Base-by-base conservation (phyloP, 192 early-diverging fungal genomes). In the Podila clonocystis region DNA sequence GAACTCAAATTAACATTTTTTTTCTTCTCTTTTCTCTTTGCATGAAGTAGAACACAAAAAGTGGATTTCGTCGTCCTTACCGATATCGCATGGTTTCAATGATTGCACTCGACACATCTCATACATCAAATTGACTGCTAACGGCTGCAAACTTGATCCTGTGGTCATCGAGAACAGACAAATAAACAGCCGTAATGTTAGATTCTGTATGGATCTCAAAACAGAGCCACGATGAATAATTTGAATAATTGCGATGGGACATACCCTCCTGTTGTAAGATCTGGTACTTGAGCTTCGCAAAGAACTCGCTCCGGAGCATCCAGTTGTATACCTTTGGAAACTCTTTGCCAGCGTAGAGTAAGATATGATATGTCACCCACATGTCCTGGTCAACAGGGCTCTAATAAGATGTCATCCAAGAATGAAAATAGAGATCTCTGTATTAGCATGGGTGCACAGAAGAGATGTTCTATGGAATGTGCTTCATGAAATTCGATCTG, bases 81-180 rank as follows among this genome's bases (percentile, higher is more conserved):
- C 84, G 45, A 90, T 57, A 58, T 92, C 90, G 7, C 61, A 52
- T 24, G 84, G 65, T 30, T 82, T 74, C 26, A 92, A 74, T 68
- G 85, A 87, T 26, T 85, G 84, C 1, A 89, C 76, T 38, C 87
- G 67, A 63, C 88, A 90, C 63, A 93, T 85, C 80, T 94, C 89
- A 74, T 85, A 92, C 33, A 88, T 69, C 19, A 94, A 69, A n/a
- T 83, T 73, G 36, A 90, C 65, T 2, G 87, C 79, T n/a, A 90
- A 72, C 5, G 64, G 63, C 22, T 89, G 84, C 26, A 88, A 49
- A 26, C 74, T 65, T 7, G 68, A 59, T 1, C 68, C 77, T 74
- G 70, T 24, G 12, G 26, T 12, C 24, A 26, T 29, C 5, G 29
- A 28, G 0, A 4, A 50, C 57, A 62, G 55, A 64, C 20, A 58